phyloP scores from a whole-genome alignment of 176 grass and related monocot species.

The Aegilops speltoides region DNA sequence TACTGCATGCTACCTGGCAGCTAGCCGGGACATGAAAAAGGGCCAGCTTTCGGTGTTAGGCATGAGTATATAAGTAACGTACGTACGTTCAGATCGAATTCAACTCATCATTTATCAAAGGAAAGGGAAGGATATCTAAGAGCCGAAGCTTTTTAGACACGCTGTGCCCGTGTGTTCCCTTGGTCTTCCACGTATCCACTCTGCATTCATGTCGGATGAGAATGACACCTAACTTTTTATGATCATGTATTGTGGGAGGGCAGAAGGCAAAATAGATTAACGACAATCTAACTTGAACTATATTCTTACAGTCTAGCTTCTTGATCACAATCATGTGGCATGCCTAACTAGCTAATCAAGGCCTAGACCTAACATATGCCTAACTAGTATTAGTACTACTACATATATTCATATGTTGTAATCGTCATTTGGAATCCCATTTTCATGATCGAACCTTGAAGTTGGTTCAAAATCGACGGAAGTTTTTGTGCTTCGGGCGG shows the following conservation, averaged over 20 bases:
- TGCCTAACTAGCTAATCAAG: constrained; percentile 19
- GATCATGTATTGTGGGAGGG: constrained; percentile 12
- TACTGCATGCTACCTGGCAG: constrained; percentile 35
- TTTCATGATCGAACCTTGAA: not conserved
- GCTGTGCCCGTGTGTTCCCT: constrained; percentile 11
- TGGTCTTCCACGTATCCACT: constrained; percentile 32
- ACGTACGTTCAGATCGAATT: constrained; percentile 19
- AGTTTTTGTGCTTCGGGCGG: not conserved
- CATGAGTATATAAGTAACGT: constrained; percentile 22
- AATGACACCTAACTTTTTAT: constrained; percentile 23
- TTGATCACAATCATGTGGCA: not conserved
- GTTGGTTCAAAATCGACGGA: not conserved
- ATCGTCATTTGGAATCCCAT: not conserved
- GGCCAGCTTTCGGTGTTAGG: constrained; percentile 34
- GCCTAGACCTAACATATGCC: constrained; percentile 4
- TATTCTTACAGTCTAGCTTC: not conserved
- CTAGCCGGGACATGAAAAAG: not conserved
- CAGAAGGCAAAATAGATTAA: constrained; percentile 22
- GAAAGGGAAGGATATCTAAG: not conserved
- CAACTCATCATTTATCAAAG: constrained; percentile 35
- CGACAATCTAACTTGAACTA: not conserved
- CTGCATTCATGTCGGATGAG: not conserved
- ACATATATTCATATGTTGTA: not conserved
- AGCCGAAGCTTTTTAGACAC: constrained; percentile 27
- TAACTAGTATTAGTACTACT: not conserved